phyloP scores from a whole-genome alignment of 2,329 filamentous ascomycete genomes.

The Ceratocystis lukuohia region DNA sequence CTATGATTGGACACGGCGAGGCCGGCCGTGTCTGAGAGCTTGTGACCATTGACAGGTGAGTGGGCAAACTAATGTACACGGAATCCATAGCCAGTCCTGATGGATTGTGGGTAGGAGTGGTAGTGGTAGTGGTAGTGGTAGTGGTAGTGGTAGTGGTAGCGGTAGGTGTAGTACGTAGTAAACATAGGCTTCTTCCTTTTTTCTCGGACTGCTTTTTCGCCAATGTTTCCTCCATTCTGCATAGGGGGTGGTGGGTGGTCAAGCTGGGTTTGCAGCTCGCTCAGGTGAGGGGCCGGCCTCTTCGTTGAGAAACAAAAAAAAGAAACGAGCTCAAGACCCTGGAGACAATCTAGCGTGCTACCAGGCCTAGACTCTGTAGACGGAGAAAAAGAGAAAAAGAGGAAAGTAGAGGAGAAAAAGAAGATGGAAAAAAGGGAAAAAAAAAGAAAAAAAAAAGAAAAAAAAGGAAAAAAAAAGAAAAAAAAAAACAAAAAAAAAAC shows the following conservation, averaged over 20 bases:
- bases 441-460: too few relatives aligned
- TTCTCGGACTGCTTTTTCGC: not conserved
- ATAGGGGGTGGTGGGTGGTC: not conserved
- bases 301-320: not conserved
- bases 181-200: not conserved
- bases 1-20: slow-evolving; percentile 7
- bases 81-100: not conserved
- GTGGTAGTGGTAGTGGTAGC: not conserved
- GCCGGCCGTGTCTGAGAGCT: slow-evolving; percentile 8
- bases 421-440: too few relatives aligned
- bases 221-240: not conserved
- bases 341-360: not conserved
- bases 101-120: not conserved
- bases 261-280: slow-evolving; percentile 5
- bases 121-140: not conserved
- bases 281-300: not conserved
- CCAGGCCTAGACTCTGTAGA: not conserved
- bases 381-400: too few relatives aligned
- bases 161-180: too few relatives aligned
- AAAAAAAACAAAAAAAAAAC: too few relatives aligned
- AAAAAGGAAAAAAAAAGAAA: too few relatives aligned
- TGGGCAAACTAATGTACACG: not conserved
- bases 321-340: not conserved
- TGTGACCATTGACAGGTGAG: slow-evolving; percentile 10
- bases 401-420: too few relatives aligned